Evolutionary conservation across 768 basidiomycete genomes (phyloP).

Genomic region (Tulasnella calospora): DNA sequence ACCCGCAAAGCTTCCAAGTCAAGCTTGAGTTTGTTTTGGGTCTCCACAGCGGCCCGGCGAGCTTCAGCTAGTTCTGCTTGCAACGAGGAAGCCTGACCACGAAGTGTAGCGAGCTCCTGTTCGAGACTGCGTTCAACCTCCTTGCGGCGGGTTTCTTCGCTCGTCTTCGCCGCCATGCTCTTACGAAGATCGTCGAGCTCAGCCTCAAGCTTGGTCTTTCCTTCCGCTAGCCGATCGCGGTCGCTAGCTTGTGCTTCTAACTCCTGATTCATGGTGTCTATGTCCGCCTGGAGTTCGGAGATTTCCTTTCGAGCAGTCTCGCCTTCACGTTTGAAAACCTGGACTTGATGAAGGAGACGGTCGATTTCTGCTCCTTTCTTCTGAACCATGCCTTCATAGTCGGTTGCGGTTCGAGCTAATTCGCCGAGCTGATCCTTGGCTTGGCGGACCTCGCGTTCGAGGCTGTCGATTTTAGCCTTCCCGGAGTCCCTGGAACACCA

Average conservation of each 20-base stretch:
- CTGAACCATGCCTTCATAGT: constrained; percentile 69
- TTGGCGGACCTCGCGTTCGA: constrained; percentile 66
- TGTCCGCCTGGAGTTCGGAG: constrained; percentile 61
- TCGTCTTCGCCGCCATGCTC: constrained; percentile 77
- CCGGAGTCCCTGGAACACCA: constrained; percentile 52
- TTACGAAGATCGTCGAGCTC: constrained; percentile 83
- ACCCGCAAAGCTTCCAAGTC: constrained; percentile 63
- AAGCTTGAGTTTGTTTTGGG: constrained; percentile 66
- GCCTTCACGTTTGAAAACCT: constrained; percentile 51
- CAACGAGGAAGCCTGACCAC: constrained; percentile 54
- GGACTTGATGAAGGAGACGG: constrained; percentile 51
- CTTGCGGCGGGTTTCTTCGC: constrained; percentile 75
- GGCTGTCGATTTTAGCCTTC: constrained; percentile 52
- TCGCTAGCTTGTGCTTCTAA: constrained; percentile 56
- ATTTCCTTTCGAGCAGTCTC: constrained; percentile 54
- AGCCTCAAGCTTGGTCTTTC: constrained; percentile 60
- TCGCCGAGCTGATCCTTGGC: constrained; percentile 73
- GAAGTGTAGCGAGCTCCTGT: constrained; percentile 68
- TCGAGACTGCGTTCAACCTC: constrained; percentile 88
- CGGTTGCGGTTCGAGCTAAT: constrained; percentile 67
- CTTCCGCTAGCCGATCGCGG: constrained; percentile 43
- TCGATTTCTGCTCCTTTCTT: constrained; percentile 70
- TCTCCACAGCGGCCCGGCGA: constrained; percentile 56
- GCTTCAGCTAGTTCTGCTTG: constrained; percentile 64
- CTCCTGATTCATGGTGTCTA: constrained; percentile 61